Conservation (phyloP, 2,329 filamentous ascomycete species). For the Xylariaceae sp. region DNA sequence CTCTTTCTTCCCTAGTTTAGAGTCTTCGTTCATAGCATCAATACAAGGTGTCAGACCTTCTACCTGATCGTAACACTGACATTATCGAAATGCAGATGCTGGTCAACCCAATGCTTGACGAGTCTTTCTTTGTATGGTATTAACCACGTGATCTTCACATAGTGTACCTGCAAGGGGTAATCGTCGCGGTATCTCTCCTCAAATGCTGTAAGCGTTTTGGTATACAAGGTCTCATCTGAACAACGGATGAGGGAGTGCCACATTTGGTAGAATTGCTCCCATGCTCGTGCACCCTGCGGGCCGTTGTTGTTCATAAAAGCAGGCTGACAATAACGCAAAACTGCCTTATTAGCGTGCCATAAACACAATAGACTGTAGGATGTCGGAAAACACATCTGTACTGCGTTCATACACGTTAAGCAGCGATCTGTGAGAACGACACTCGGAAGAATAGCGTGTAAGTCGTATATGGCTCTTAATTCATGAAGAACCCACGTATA, state of each 20-base stretch:
- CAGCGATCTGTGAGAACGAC: neutral
- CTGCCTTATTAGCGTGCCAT: neutral
- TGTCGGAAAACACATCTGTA: neutral
- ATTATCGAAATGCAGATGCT: neutral
- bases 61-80: too few relatives aligned
- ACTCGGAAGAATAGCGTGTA: neutral
- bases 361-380: neutral
- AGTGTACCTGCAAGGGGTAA: neutral
- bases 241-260: neutral
- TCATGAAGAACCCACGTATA: neutral
- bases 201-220: neutral
- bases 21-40: too few relatives aligned
- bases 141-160: neutral
- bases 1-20: too few relatives aligned
- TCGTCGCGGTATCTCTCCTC: neutral
- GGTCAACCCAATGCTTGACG: neutral
- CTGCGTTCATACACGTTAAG: neutral
- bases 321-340: neutral
- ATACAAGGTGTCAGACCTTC: too few relatives aligned
- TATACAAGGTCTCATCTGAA: neutral
- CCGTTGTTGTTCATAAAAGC: neutral
- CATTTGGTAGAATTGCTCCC: neutral
- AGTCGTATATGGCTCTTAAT: neutral
- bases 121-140: neutral
- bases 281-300: neutral